Base-by-base conservation (phyloP, 768 basidiomycete genomes). In the Tylopilus felleus region DNA sequence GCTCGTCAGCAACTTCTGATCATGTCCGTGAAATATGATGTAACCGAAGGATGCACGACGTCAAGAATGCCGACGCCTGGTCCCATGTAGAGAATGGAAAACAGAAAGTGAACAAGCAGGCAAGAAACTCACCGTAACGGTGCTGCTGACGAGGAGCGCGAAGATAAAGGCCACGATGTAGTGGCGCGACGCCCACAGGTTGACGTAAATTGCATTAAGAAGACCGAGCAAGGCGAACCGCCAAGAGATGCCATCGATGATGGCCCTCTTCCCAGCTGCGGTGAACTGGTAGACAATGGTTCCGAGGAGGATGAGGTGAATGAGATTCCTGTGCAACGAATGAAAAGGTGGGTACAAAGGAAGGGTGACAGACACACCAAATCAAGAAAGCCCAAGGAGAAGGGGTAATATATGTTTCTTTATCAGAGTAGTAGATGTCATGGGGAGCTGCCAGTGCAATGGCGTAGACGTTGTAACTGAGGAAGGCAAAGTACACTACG, bases 401-500 rank as follows among this genome's bases (percentile, higher is more conserved):
- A n/a, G 96, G 96, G 1, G 94, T 97, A 53, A 98, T 75, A 71
- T 94, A 98, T 0, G 95, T 97, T 61, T 89, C 85, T 68, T 92
- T 92, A 41, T 83, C 84, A 59, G 76, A 71, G 66, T 78, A 83
- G 73, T 92, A 91, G 47, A 84, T 78, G 58, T 81, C 84, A 39
- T 80, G 78, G 1, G 90, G 90, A 2, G 83, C 80, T 7, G n/a
- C n/a, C n/a, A n/a, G n/a, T n/a, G 91, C 85, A 56, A 93, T 80
- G 49, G 86, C 86, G 78, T 92, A 95, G 52, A 94, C 79, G 72
- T 96, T 96, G 36, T 86, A 88, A 28, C 90, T 93, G n/a, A 96
- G 76, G 73, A 95, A 93, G 55, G 88, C 67, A 65, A 92, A 79
- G 68, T 91, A 96, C 44, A 88, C 85, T 50, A 93, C 52, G 52